Conservation (phyloP, 2,329 filamentous ascomycete genomes). For the Ophiostoma ips region DNA sequence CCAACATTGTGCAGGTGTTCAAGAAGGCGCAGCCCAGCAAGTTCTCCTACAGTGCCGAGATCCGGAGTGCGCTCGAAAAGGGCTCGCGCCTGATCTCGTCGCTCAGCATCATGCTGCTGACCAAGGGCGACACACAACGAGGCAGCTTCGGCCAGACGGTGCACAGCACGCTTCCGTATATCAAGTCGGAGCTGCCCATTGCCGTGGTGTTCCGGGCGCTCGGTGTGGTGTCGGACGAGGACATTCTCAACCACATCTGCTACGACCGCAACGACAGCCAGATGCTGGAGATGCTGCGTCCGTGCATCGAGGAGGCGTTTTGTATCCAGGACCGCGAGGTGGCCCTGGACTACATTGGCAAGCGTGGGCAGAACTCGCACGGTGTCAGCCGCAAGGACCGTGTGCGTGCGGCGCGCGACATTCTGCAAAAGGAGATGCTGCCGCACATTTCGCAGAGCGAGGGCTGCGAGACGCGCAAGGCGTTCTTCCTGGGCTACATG, state of each 20-base stretch:
- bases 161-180: conserved; percentile 80
- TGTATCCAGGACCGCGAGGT: conserved; percentile 92
- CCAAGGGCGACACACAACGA: conserved; percentile 68
- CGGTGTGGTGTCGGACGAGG: conserved; percentile 91
- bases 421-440: conserved; percentile 91
- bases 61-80: conserved; percentile 90
- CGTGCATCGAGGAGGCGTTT: conserved; percentile 93
- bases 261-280: conserved; percentile 90
- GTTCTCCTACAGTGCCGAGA: conserved; percentile 88
- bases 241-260: conserved; percentile 95
- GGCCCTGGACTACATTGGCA: conserved; percentile 89
- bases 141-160: conserved; percentile 78
- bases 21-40: conserved; percentile 90
- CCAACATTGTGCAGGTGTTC: conserved; percentile 98
- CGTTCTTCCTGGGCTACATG: conserved; percentile 98
- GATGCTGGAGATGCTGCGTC: conserved; percentile 95
- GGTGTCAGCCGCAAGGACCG: conserved; percentile 73
- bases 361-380: conserved; percentile 60
- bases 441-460: conserved; percentile 94
- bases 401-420: conserved; percentile 81
- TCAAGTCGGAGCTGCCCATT: conserved; percentile 86
- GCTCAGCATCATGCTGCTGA: conserved; percentile 77
- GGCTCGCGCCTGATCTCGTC: conserved; percentile 90
- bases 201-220: conserved; percentile 91
- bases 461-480: conserved; percentile 89